A percentile compares a stretch with the other conserved stretches of the same genome.
Conservation (phyloP, 179 eudicot genomes). For the Beta lomatogona region DNA sequence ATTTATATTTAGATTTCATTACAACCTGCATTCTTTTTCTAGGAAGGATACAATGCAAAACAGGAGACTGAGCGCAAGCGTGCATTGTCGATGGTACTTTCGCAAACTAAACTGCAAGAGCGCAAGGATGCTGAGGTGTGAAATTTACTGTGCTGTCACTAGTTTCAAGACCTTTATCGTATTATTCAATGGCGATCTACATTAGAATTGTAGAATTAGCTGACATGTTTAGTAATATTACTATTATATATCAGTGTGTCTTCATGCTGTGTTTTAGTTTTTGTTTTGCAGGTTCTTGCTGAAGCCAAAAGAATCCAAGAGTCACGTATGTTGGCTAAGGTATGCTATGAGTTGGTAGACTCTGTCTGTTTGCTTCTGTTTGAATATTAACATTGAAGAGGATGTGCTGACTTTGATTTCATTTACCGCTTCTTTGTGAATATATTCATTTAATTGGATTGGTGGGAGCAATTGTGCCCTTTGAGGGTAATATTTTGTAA, state of each 20-base stretch:
- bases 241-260: not conserved
- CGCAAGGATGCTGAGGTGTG: constrained; percentile 94
- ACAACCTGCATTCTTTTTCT: constrained; percentile 12
- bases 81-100: constrained; percentile 86
- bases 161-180: not conserved
- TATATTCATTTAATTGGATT: not conserved
- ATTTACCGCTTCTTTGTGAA: not conserved
- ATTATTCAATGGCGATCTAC: not conserved
- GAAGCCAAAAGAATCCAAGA: constrained; percentile 89
- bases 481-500: not conserved
- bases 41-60: constrained; percentile 85
- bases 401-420: not conserved
- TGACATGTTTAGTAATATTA: not conserved
- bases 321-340: constrained; percentile 73
- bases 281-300: constrained; percentile 67
- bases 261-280: not conserved
- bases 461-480: not conserved
- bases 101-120: constrained; percentile 94
- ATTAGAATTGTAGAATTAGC: constrained; percentile 3
- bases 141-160: constrained; percentile 17
- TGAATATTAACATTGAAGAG: not conserved
- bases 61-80: constrained; percentile 94
- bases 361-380: not conserved
- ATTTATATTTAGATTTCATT: not conserved
- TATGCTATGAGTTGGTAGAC: constrained; percentile 26